Evolutionary conservation across 495 filamentous ascomycete species (phyloP).

Genomic region (Tuber microsphaerosporum): DNA sequence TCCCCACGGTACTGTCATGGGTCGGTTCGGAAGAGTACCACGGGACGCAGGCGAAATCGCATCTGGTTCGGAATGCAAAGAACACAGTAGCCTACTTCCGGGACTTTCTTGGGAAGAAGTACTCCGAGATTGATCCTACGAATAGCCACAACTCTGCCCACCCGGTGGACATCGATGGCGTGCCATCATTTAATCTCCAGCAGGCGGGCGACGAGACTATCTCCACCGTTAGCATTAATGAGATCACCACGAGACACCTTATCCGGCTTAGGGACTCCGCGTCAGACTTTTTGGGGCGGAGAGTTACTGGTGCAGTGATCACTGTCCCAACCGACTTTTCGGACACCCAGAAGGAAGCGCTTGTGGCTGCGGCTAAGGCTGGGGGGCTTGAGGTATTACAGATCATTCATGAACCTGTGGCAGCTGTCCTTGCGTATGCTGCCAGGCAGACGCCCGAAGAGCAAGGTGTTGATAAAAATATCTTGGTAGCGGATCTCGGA

Average conservation of each 20-base stretch:
- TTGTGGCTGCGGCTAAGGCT: slow-evolving; percentile 66
- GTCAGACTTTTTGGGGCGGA: slow-evolving; percentile 82
- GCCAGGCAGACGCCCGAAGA: slow-evolving; percentile 57
- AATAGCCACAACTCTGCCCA: slow-evolving; percentile 90
- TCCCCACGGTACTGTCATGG: slow-evolving; percentile 89
- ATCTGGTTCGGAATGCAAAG: slow-evolving; percentile 79
- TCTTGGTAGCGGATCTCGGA: slow-evolving; percentile 88
- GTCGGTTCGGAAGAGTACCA: slow-evolving; percentile 93
- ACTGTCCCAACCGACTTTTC: slow-evolving; percentile 89
- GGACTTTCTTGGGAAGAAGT: slow-evolving; percentile 92
- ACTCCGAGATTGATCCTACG: slow-evolving; percentile 72
- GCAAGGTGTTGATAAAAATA: slow-evolving; percentile 63
- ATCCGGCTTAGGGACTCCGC: slow-evolving; percentile 74
- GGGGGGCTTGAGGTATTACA: slow-evolving; percentile 87
- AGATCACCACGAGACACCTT: slow-evolving; percentile 81
- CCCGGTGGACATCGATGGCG: slow-evolving; percentile 65
- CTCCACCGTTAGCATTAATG: slow-evolving; percentile 68
- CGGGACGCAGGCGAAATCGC: slow-evolving; percentile 85
- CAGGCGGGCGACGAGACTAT: slow-evolving; percentile 64
- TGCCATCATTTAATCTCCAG: slow-evolving; percentile 73
- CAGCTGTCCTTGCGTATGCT: slow-evolving; percentile 86
- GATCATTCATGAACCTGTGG: slow-evolving; percentile 86
- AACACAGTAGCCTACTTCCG: slow-evolving; percentile 95
- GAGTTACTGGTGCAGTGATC: slow-evolving; percentile 85
- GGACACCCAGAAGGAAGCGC: slow-evolving; percentile 73